A percentile compares a stretch with the other conserved stretches of the same genome.
phyloP scores from a whole-genome alignment of 768 basidiomycete species.

The Mycena pura region DNA sequence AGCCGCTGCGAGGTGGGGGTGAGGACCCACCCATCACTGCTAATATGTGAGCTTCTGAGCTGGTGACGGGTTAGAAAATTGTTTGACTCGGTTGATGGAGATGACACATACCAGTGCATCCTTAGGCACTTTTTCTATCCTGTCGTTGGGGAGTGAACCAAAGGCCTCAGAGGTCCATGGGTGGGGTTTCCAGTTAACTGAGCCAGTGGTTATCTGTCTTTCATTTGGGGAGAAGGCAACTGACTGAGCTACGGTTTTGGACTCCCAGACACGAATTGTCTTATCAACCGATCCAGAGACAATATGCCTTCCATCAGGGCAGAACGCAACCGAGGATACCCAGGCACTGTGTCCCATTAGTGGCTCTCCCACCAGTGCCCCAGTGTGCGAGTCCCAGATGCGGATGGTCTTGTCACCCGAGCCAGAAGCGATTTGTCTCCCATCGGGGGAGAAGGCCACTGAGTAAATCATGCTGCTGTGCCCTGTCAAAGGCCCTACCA shows the following conservation, averaged over 20 bases:
- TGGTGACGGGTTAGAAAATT: not conserved
- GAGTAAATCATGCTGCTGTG: constrained; percentile 4
- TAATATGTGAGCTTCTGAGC: not conserved
- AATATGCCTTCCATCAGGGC: not conserved
- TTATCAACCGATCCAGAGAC: not conserved
- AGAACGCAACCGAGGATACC: not conserved
- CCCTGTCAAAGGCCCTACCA: not conserved
- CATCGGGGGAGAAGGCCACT: constrained; percentile 23
- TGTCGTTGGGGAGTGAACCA: not conserved
- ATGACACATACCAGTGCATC: not conserved
- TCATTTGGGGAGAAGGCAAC: not conserved
- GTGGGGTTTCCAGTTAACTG: not conserved
- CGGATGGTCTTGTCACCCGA: constrained; percentile 26
- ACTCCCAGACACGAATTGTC: constrained; percentile 20
- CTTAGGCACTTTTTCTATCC: not conserved
- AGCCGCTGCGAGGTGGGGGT: not conserved
- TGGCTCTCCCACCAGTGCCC: not conserved
- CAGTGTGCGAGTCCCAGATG: not conserved
- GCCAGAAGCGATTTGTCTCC: constrained; percentile 14
- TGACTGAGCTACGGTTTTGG: not conserved
- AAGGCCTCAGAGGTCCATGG: not conserved
- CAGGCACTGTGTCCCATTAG: not conserved
- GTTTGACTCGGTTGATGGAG: not conserved
- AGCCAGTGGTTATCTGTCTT: not conserved
- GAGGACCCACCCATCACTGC: not conserved